Percentiles rank a stretch among this genome's conserved stretches.
These are phyloP conservation scores for Cutaneotrichosporon cyanovorans DNA, from an alignment of 1,284 basidiomycete genomes.

Conservation along the genomic window DNA sequence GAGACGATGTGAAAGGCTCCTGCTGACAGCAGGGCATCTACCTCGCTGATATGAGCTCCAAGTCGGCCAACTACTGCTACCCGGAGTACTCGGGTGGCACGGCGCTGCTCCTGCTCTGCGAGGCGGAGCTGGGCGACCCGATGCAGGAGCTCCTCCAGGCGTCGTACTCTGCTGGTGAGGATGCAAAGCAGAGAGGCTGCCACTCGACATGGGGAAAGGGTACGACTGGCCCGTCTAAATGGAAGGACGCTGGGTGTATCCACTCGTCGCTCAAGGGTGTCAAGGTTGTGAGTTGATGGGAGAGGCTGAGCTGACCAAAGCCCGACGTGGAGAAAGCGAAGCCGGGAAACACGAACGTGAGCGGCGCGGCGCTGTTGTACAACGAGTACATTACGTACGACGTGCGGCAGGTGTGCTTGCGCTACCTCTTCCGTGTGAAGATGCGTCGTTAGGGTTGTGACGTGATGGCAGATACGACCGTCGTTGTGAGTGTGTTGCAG, in stretches of 20 bases:
- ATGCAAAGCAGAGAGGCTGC: conserved; percentile 8
- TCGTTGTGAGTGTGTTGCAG: too few relatives aligned
- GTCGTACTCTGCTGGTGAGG: conserved; percentile 13
- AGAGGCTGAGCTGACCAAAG: background rate
- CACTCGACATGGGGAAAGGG: conserved; percentile 19
- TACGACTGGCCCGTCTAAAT: conserved; percentile 8
- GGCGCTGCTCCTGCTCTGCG: conserved; percentile 18
- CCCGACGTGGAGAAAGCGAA: conserved; percentile 2
- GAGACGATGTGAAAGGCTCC: background rate
- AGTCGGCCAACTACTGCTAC: conserved; percentile 59
- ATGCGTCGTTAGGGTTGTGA: too few relatives aligned
- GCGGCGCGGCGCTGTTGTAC: conserved; percentile 12
- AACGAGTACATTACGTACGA: conserved; percentile 21
- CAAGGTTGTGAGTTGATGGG: conserved; percentile 5
- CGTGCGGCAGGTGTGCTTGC: conserved; percentile 12
- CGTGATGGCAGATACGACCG: too few relatives aligned
- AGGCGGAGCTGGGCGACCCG: conserved; percentile 18
- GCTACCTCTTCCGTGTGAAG: conserved; percentile 20
- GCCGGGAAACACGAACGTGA: conserved; percentile 9
- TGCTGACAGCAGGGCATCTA: conserved; percentile 50
- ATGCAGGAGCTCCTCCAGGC: conserved; percentile 11
- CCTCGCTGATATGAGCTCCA: conserved; percentile 62
- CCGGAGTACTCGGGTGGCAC: conserved; percentile 27
- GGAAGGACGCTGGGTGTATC: conserved; percentile 17
- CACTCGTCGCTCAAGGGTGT: conserved; percentile 14